Evolutionary conservation across 2,329 filamentous ascomycete species (phyloP), one percentile per base, ranked within the genome.

Genomic region (Claviceps sp.): DNA sequence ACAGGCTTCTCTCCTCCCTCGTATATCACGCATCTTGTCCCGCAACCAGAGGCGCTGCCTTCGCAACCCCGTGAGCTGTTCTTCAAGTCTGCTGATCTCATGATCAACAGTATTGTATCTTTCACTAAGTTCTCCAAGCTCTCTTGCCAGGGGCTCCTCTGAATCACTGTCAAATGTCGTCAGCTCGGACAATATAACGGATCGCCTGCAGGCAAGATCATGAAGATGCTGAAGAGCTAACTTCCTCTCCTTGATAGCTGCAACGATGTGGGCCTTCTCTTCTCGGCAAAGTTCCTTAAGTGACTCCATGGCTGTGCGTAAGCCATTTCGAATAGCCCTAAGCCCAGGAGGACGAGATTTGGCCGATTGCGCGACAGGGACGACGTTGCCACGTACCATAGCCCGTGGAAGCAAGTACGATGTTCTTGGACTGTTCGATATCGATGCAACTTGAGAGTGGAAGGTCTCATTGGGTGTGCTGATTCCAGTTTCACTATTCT

Each of bases 1-100:
- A n/a, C 80, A 81, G 2, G 85, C 82, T 62, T 88, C 85, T 40
- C 83, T 72, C 51, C 75, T 74, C 58, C 83, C 88, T 56, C 76
- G 75, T 1, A 81, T 74, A 52, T 84, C 79, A 6, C 77, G 72
- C 46, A 87, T 78, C 59, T 79, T 74, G 2, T 74, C 73, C 55
- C 77, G 67, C 0, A 89, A 65, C 61, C 74, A 76, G n/a, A 74
- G 70, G 57, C 81, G 79, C 30, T 77, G 72, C 47, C 73, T 75
- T 58, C 79, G 79, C 67, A 88, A 72, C 3, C 73, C 73, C 24
- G 73, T 70, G 2, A 90, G 70, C 57, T 78, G 77, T 59, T 80
- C 73, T 63, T 89, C 84, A 37, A 87, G 70, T 48, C 78, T 74
- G 9, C 72, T 68, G 47, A 90, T 89, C 55, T 87, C 81, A 4